Evolutionary conservation across 208 protist species (phyloP), one percentile per base, ranked within the genome.

Genomic region (Acanthamoeba royreba): DNA sequence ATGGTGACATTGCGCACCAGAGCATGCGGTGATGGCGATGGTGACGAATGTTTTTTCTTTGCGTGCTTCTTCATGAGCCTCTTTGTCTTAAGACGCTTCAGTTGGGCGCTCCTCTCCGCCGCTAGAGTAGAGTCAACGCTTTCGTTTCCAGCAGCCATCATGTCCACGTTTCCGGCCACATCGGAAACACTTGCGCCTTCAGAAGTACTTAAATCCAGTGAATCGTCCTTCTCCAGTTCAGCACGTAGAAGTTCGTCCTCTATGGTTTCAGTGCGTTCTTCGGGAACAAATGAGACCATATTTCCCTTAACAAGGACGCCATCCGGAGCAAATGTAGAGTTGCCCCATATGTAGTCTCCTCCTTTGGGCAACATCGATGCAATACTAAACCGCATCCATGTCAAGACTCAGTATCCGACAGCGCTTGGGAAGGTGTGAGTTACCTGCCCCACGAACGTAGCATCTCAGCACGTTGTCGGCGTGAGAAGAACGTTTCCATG

Each of bases 401-500:
- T n/a, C n/a, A n/a, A n/a, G n/a, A n/a, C n/a, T n/a, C n/a, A n/a
- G n/a, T n/a, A n/a, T n/a, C n/a, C n/a, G n/a, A n/a, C n/a, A n/a
- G n/a, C n/a, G n/a, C n/a, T n/a, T n/a, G n/a, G n/a, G n/a, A n/a
- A n/a, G n/a, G n/a, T n/a, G n/a, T n/a, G n/a, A n/a, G n/a, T n/a
- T n/a, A n/a, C n/a, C n/a, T 92, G 66, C 42, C 74, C 74, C 88
- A 95, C 53, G 77, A 97, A 28, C 98, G 95, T 35, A 97, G 96
- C 22, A 97, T 92, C 88, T 97, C 94, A 49, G 92, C 96, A 47
- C 97, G 97, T 58, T 97, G 94, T 72, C 92, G 83, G 63, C 96
- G 96, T 3, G 94, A 97, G n/a, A 98, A 88, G 55, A 98, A 97
- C 22, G 94, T 97, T 63, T 98, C 97, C n/a, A 98, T 87, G 33